Evolutionary conservation across 441 rosid genomes (phyloP).

Genomic region (Corymbia calophylla): DNA sequence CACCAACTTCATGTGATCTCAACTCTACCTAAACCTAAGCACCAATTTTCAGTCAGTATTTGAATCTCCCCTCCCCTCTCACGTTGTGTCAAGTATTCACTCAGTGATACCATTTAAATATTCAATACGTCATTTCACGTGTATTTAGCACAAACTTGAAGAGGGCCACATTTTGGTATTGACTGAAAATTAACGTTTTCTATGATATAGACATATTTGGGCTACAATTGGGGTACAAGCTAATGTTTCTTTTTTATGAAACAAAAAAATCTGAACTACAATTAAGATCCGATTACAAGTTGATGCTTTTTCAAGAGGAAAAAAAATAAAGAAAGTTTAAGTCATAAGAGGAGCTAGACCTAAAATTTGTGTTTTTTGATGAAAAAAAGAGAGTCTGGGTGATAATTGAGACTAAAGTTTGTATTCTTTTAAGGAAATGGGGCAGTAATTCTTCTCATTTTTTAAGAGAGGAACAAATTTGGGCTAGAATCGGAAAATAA

Average conservation of each 20-base stretch:
- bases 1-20: accelerated
- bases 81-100: no score
- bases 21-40: accelerated
- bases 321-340: no score
- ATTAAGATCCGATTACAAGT: accelerated
- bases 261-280: accelerated
- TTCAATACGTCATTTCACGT: background rate
- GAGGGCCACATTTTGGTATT: background rate
- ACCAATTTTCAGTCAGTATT: background rate
- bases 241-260: background rate
- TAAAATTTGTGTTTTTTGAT: no score
- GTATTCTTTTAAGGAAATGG: background rate
- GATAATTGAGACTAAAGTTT: accelerated
- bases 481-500: background rate
- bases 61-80: no score
- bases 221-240: background rate
- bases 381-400: accelerated
- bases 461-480: background rate
- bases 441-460: background rate
- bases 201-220: background rate
- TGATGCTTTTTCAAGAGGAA: background rate
- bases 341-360: no score
- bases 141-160: background rate
- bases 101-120: background rate
- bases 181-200: background rate